These are phyloP conservation scores for Lathyrus oleraceus DNA, from an alignment of 306 rosid genomes.

Conservation along the genomic window DNA sequence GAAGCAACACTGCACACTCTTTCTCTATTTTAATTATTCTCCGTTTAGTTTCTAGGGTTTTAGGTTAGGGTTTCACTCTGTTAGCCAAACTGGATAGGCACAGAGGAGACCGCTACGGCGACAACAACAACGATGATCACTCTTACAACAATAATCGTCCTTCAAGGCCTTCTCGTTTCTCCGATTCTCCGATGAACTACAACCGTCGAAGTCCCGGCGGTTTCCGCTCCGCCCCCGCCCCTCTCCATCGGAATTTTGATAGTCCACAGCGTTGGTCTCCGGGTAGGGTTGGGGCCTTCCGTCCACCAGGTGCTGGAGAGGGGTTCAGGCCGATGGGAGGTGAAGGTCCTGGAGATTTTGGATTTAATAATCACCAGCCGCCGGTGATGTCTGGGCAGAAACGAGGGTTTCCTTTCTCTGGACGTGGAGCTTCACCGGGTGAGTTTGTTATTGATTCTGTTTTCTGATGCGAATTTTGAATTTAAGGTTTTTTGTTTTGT, in stretches of 20 bases:
- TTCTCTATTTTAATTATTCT: neutral
- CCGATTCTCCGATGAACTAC: slow-evolving; percentile 60
- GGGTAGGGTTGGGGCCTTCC: slow-evolving; percentile 45
- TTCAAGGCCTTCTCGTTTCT: slow-evolving; percentile 60
- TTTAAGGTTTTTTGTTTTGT: neutral
- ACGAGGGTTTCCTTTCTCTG: slow-evolving; percentile 68
- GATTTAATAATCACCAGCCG: slow-evolving; percentile 43
- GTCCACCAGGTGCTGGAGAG: slow-evolving; percentile 41
- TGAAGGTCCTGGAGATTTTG: slow-evolving; percentile 51
- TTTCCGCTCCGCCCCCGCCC: slow-evolving; percentile 43
- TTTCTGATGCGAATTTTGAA: neutral
- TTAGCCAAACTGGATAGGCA: slow-evolving; percentile 86
- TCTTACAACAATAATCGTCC: slow-evolving; percentile 48
- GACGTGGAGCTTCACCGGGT: slow-evolving; percentile 77
- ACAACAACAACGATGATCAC: slow-evolving; percentile 33
- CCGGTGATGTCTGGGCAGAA: slow-evolving; percentile 72
- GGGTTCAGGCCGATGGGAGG: slow-evolving; percentile 29
- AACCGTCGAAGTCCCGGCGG: slow-evolving; percentile 56
- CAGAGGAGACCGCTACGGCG: slow-evolving; percentile 81
- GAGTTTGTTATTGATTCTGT: neutral
- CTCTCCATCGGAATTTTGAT: slow-evolving; percentile 52
- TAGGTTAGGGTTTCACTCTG: slow-evolving; percentile 51
- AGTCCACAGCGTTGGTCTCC: slow-evolving; percentile 68
- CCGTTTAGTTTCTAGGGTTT: slow-evolving; percentile 19
- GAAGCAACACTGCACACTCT: neutral